phyloP scores from a whole-genome alignment of 768 basidiomycete genomes.

The Trametes villosa region DNA sequence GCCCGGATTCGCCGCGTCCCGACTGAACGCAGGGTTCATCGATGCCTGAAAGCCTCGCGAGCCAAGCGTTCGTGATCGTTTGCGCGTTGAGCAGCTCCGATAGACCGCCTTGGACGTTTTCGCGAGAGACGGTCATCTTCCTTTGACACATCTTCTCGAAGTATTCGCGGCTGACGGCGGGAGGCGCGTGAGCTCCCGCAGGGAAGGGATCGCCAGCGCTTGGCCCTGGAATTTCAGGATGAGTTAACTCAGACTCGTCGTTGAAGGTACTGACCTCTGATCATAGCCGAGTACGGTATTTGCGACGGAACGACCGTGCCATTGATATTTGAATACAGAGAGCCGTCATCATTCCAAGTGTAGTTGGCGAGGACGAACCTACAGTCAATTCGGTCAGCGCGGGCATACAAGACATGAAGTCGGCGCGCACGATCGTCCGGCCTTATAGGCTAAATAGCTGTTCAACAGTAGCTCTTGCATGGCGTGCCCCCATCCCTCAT shows the following conservation, averaged over 20 bases:
- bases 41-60: conserved; percentile 37
- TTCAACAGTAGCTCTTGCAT: conserved; percentile 63
- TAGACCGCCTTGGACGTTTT: conserved; percentile 33
- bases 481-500: conserved; percentile 62
- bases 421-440: conserved; percentile 51
- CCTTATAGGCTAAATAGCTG: conserved; percentile 50
- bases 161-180: conserved; percentile 41
- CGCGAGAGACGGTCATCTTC: conserved; percentile 32
- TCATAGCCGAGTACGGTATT: conserved; percentile 57
- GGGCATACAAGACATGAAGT: background rate
- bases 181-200: conserved; percentile 36
- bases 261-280: conserved; percentile 41
- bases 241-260: background rate
- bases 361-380: conserved; percentile 62
- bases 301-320: conserved; percentile 55
- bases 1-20: conserved; percentile 5
- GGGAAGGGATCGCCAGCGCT: conserved; percentile 46
- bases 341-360: conserved; percentile 51
- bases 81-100: conserved; percentile 32
- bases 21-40: conserved; percentile 48
- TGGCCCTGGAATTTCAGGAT: conserved; percentile 37
- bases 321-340: conserved; percentile 50
- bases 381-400: background rate
- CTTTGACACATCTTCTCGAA: conserved; percentile 44
- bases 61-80: conserved; percentile 45